Base-by-base conservation (phyloP, 768 basidiomycete species). In the Tulasnella sp. region DNA sequence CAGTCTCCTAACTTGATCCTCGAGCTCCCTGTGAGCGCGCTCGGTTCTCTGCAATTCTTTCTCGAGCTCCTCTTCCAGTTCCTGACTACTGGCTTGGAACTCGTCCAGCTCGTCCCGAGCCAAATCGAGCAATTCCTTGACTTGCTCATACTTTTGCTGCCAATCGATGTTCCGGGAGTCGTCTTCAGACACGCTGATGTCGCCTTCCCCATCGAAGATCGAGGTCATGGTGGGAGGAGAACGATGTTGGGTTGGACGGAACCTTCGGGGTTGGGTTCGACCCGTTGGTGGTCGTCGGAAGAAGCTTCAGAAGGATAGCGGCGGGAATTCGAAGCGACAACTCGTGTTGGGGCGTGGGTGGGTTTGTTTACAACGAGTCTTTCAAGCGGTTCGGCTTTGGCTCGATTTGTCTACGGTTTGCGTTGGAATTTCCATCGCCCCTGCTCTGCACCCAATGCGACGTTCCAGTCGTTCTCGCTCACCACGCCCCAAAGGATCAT, bases 11-110 rank as follows among this genome's bases (percentile, higher is more conserved):
- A 47, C 66, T 47, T 42, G 63, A 37, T n/a, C 75, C 74, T 22
- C 63, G 66, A 63, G 64, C 41, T 77, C 77, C 66, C 63, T 75
- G 65, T 77, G 76, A 3, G 76, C 69, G 65, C 69, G 72, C 63
- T 79, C 77, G 41, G 79, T 76, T 14, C 74, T 72, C 63, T 80
- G 80, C 74, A 83, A 72, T 67, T 83, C 82, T 42, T 72, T 74
- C 77, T 83, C 82, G 42, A 82, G 75, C 77, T 82, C 82, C 19
- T 79, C 77, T 71, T 79, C 78, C 2, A 79, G 74, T 40, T 79
- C 78, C 52, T 76, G 75, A 76, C 76, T 67, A 75, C 78, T 73
- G 69, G 77, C 73, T 72, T 76, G 74, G 71, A 77, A 77, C 73
- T 79, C 75, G 69, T 68, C 47, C 35, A 79, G 74, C 62, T 78